Conservation (phyloP, 2,329 filamentous ascomycete species). For the Nemania sp. region DNA sequence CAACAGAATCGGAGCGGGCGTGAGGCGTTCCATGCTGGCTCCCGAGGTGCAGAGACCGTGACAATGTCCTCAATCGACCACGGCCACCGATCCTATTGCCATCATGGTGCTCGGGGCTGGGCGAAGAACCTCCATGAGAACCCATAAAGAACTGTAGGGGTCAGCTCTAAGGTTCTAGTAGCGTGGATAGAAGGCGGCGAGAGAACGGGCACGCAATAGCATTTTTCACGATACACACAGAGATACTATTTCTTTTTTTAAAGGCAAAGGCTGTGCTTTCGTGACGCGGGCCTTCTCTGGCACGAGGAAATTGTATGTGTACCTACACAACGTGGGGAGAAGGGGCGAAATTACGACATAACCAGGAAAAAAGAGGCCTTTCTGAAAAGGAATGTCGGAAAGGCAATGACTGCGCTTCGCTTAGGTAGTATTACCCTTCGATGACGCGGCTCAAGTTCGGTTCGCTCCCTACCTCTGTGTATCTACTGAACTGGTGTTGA, state of each 20-base stretch:
- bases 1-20: slow-evolving; percentile 30
- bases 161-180: not conserved
- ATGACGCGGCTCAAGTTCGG: too few species aligned
- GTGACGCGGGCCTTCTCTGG: not conserved
- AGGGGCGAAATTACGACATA: not conserved
- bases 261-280: too few species aligned
- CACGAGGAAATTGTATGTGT: not conserved
- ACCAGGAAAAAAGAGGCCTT: not conserved
- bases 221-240: not conserved
- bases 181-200: not conserved
- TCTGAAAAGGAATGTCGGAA: not conserved
- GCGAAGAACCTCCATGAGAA: not conserved
- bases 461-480: too few species aligned
- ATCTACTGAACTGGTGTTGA: too few species aligned
- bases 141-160: slow-evolving; percentile 11
- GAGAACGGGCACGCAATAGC: not conserved
- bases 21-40: slow-evolving; percentile 23
- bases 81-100: not conserved
- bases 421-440: not conserved
- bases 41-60: slow-evolving; percentile 31
- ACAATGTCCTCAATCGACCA: slow-evolving; percentile 3
- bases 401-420: too few species aligned
- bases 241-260: too few species aligned
- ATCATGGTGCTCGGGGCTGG: not conserved
- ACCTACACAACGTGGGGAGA: not conserved